These are phyloP conservation scores for Vicia villosa DNA, from an alignment of 306 rosid species.

Conservation along the genomic window DNA sequence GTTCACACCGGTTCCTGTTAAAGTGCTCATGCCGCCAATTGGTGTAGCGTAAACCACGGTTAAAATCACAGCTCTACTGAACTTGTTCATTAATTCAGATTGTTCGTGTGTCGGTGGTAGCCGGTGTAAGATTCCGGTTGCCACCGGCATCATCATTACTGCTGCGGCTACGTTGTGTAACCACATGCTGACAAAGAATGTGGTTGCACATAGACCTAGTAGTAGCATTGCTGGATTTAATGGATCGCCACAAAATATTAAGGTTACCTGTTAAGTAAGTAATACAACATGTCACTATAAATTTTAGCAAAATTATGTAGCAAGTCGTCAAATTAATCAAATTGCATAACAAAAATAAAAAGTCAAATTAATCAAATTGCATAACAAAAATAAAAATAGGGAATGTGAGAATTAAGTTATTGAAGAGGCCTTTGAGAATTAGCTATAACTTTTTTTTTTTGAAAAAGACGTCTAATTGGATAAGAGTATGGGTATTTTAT, in stretches of 20 bases:
- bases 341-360: no score
- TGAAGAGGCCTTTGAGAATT: no score
- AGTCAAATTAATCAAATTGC: no score
- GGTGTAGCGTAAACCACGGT: constrained; percentile 66
- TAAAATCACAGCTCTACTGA: constrained; percentile 78
- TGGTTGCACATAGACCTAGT: constrained; percentile 68
- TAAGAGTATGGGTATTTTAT: no score
- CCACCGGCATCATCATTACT: constrained; percentile 93
- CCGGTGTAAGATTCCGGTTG: constrained; percentile 73
- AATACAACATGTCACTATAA: no score
- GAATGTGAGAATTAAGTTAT: no score
- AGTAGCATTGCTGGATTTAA: constrained; percentile 63
- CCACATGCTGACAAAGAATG: constrained; percentile 96
- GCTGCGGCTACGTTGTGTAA: constrained; percentile 88
- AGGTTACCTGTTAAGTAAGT: constrained; percentile 55
- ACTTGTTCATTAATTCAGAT: constrained; percentile 48
- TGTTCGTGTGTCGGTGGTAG: constrained; percentile 52
- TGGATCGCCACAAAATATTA: constrained; percentile 77
- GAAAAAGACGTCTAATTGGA: no score
- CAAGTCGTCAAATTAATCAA: no score
- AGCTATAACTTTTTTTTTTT: no score
- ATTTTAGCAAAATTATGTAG: no score
- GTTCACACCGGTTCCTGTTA: constrained; percentile 93
- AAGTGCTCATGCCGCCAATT: constrained; percentile 79
- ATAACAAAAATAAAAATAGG: no score